Base-by-base conservation (phyloP, 2,329 filamentous ascomycete genomes). In the Neonectria punicea region DNA sequence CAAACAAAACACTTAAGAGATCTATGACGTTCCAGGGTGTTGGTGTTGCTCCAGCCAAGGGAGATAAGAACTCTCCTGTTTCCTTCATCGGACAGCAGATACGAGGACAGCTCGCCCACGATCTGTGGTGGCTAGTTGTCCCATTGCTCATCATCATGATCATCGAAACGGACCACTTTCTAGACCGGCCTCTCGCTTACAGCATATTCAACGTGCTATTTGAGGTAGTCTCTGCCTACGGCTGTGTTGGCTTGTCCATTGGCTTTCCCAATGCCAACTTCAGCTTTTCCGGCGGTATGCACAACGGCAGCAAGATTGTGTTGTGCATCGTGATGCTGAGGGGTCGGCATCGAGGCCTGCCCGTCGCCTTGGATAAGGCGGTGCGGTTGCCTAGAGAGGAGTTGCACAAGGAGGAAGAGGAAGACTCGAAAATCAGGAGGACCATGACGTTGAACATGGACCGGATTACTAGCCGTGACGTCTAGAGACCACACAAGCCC, bases 91-190 rank as follows among this genome's bases (percentile, higher is more conserved):
- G 82, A 44, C 82, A 86, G 66, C 88, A 91, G 73, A 80, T 91
- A 22, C 85, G 87, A n/a, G 85, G 85, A 6, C 89, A 92, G 74
- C 82, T 92, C 2, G 86, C 87, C 32, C 88, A 91, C 74, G 90
- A 92, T 71, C 80, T 92, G 16, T 91, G 89, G 89, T 88, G 85
- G 80, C 85, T 92, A 14, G 84, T 87, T 3, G 76, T 90, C 0
- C 86, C 87, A 2, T 83, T 90, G 13, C 81, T 91, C 54, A 75
- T 88, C 34, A 89, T 92, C 60, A 82, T 84, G 58, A 83, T 87
- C 43, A 87, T 90, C 51, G 89, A 92, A 74, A 86, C 85, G 16
- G 76, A 79, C 5, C 84, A 88, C 61, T 88, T 87, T 57, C 77
- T 83, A 1, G 71, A 75, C 5, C 82, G 88, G 58, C 87, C 87